A percentile compares a stretch with the other conserved stretches of the same genome.
phyloP scores from a whole-genome alignment of 2,329 filamentous ascomycete genomes.

The Stemphylium lycopersici region DNA sequence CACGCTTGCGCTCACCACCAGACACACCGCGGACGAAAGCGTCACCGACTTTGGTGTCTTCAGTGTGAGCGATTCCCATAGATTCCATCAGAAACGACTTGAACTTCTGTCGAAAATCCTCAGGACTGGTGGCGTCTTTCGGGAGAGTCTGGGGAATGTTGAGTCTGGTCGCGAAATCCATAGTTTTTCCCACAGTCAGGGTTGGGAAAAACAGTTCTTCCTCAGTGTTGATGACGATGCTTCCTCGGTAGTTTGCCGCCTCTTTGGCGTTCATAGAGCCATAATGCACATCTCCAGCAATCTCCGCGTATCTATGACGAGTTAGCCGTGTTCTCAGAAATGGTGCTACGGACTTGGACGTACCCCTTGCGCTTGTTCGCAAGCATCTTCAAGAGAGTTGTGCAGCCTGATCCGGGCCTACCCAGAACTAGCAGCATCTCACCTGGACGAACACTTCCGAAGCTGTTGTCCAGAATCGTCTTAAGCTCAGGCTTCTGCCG shows the following conservation, averaged over 20 bases:
- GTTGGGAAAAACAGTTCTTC: constrained; percentile 79
- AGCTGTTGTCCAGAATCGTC: constrained; percentile 67
- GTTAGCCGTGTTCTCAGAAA: no score
- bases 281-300: not conserved
- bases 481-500: constrained; percentile 59
- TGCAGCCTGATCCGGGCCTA: constrained; percentile 57
- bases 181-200: constrained; percentile 84
- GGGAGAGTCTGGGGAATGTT: constrained; percentile 61
- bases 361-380: constrained; percentile 61
- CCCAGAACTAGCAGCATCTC: constrained; percentile 77
- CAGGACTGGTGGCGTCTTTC: constrained; percentile 47
- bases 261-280: not conserved
- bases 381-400: constrained; percentile 74
- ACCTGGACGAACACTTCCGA: constrained; percentile 68
- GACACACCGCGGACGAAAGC: constrained; percentile 70
- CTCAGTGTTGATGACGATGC: constrained; percentile 68
- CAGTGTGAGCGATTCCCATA: constrained; percentile 56
- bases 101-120: constrained; percentile 54
- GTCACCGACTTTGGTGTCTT: constrained; percentile 70
- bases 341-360: constrained; percentile 1
- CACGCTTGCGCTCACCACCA: constrained; percentile 72
- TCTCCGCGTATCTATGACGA: not conserved
- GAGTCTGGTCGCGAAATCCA: constrained; percentile 62
- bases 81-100: constrained; percentile 59
- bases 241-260: not conserved